These are phyloP conservation scores for Aschersonia sp. DNA, from an alignment of 2,329 filamentous ascomycete species.

Conservation along the genomic window DNA sequence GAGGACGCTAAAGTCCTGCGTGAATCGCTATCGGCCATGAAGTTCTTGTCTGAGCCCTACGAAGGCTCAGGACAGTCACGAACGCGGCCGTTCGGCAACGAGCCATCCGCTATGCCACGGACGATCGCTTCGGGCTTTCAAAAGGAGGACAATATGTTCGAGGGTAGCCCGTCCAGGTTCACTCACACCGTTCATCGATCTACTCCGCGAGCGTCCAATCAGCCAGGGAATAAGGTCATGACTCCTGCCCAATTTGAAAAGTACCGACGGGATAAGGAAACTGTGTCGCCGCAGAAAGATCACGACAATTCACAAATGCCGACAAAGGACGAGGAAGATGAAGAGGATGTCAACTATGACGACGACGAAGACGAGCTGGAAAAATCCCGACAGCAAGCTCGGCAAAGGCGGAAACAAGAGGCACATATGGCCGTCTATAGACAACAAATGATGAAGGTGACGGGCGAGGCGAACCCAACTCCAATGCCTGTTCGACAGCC, in stretches of 20 bases:
- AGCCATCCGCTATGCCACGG: conserved; percentile 15
- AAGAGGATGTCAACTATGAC: conserved; percentile 50
- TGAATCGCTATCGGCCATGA: conserved; percentile 35
- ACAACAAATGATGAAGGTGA: conserved; percentile 95
- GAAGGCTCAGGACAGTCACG: conserved; percentile 14
- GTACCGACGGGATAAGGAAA: conserved; percentile 60
- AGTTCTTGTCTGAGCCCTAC: conserved; percentile 22
- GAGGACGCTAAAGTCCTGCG: conserved; percentile 38
- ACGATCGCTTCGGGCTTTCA: conserved; percentile 15
- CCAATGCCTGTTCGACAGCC: conserved; percentile 12
- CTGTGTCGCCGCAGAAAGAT: conserved; percentile 28
- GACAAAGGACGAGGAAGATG: conserved; percentile 44
- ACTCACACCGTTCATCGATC: conserved; percentile 21
- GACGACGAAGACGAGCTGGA: conserved; percentile 71
- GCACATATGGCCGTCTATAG: conserved; percentile 81
- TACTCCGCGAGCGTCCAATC: conserved; percentile 18
- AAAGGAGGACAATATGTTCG: conserved; percentile 42
- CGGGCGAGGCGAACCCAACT: conserved; percentile 46
- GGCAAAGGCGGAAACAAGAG: conserved; percentile 74
- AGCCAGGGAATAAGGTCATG: conserved; percentile 63
- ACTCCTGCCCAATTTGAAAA: conserved; percentile 77
- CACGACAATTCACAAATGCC: conserved; percentile 16
- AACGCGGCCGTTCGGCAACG: conserved; percentile 23
- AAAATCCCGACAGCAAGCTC: conserved; percentile 55
- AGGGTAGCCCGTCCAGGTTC: conserved; percentile 26